Evolutionary conservation across 805 yeast species (phyloP).

Genomic region (Teunomyces panamensis): DNA sequence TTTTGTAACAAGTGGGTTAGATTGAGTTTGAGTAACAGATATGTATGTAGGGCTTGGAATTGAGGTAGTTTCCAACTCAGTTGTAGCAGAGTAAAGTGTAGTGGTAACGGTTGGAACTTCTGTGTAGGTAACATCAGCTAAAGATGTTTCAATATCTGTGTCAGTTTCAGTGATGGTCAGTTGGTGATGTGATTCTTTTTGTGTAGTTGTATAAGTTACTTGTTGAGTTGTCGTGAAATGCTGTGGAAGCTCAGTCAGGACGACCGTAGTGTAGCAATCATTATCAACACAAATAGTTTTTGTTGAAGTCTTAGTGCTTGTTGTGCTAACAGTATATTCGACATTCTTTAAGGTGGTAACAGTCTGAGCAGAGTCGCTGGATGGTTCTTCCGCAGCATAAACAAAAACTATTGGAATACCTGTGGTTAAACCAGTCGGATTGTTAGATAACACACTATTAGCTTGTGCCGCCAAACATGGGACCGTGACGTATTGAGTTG

Average conservation of each 20-base stretch:
- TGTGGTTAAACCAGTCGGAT: slow-evolving; percentile 10
- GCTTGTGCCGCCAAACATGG: slow-evolving; percentile 5
- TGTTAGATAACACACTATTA: slow-evolving; percentile 3
- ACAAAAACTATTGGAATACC: slow-evolving; percentile 35
- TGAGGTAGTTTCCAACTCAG: slow-evolving; percentile 19
- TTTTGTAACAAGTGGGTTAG: slow-evolving; percentile 29
- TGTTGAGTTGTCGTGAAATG: slow-evolving; percentile 5
- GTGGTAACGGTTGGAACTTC: slow-evolving; percentile 28
- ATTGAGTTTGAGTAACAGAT: slow-evolving; percentile 19
- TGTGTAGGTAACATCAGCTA: slow-evolving; percentile 12
- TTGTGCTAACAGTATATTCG: slow-evolving; percentile 18
- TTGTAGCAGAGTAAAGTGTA: slow-evolving; percentile 25
- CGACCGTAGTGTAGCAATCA: slow-evolving; percentile 1
- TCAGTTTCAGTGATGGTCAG: slow-evolving; percentile 14
- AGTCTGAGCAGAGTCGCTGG: neutral
- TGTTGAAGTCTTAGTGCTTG: slow-evolving; percentile 12
- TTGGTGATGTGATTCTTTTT: slow-evolving; percentile 3
- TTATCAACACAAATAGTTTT: slow-evolving; percentile 10
- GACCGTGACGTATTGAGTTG: slow-evolving; percentile 12
- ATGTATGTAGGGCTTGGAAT: slow-evolving; percentile 16
- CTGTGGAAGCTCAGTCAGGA: slow-evolving; percentile 2
- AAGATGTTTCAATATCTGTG: slow-evolving; percentile 18
- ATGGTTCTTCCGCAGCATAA: slow-evolving; percentile 13
- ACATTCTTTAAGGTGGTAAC: slow-evolving; percentile 16
- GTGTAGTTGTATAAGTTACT: slow-evolving; percentile 6